Conservation (phyloP, 768 basidiomycete genomes). For the Boletus fagicola region DNA sequence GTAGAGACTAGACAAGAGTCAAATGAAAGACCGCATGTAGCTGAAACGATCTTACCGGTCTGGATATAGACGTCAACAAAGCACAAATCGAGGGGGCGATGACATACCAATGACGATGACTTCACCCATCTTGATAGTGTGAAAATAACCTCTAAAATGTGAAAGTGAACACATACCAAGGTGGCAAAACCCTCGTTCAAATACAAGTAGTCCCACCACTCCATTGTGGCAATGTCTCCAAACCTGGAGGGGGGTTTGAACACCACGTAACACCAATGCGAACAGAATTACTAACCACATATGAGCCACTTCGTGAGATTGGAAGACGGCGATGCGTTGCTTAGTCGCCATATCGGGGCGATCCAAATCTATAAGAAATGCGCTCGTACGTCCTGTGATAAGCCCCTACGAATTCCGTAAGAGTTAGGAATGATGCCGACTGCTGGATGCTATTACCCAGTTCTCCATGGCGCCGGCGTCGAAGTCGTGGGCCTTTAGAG, state of each 20-base stretch:
- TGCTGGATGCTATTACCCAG: constrained; percentile 46
- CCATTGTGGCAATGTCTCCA: constrained; percentile 92
- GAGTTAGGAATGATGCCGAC: neutral
- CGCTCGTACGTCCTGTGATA: constrained; percentile 84
- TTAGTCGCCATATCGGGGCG: constrained; percentile 69
- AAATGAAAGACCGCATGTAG: neutral
- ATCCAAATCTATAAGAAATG: constrained; percentile 77
- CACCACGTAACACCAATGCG: neutral
- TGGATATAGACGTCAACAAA: constrained; percentile 25
- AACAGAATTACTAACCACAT: constrained; percentile 55
- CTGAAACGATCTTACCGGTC: constrained; percentile 48
- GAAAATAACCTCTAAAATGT: neutral
- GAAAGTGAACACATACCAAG: constrained; percentile 47
- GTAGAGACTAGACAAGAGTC: constrained; percentile 49
- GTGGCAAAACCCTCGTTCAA: constrained; percentile 90
- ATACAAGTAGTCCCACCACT: constrained; percentile 87
- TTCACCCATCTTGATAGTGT: constrained; percentile 69
- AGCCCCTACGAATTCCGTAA: constrained; percentile 51
- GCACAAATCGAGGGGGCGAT: neutral
- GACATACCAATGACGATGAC: constrained; percentile 71
- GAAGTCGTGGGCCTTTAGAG: constrained; percentile 71
- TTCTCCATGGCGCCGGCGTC: constrained; percentile 95
- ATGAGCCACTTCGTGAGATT: constrained; percentile 86
- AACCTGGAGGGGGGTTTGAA: constrained; percentile 50
- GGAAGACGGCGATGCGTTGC: constrained; percentile 73